Evolutionary conservation across 441 rosid genomes (phyloP).

Genomic region (Manihot esculenta): DNA sequence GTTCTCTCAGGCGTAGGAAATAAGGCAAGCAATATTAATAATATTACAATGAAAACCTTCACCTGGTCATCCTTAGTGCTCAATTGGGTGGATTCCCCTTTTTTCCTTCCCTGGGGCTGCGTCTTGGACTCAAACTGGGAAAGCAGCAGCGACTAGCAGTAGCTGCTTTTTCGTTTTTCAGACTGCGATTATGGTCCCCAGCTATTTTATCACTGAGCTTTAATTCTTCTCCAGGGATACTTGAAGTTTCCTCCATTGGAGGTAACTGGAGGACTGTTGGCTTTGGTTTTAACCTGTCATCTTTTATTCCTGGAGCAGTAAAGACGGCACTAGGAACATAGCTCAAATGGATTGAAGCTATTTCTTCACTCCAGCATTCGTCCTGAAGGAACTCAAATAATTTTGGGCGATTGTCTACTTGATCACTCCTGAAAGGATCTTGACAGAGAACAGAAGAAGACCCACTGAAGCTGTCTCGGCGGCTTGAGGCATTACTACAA

Average conservation of each 20-base stretch:
- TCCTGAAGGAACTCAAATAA: conserved; percentile 29
- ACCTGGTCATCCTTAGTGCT: too few relatives aligned
- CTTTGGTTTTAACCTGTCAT: neutral
- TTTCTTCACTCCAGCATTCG: conserved; percentile 20
- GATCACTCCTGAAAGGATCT: conserved; percentile 14
- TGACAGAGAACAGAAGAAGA: conserved; percentile 1
- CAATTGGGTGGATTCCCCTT: neutral
- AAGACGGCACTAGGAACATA: neutral
- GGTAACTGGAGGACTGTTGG: neutral
- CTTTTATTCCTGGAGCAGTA: neutral
- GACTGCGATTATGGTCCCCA: neutral
- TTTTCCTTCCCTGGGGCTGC: neutral
- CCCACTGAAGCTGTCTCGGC: conserved; percentile 7
- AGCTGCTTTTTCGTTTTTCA: neutral
- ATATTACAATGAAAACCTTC: too few relatives aligned
- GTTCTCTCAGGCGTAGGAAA: too few relatives aligned
- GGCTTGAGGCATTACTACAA: conserved; percentile 19
- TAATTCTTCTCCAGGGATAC: neutral
- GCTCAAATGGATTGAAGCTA: neutral
- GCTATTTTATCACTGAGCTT: neutral
- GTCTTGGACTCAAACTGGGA: conserved; percentile 14
- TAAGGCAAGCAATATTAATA: too few relatives aligned
- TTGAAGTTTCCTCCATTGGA: conserved; percentile 4
- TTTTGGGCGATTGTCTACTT: conserved; percentile 17
- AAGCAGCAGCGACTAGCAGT: conserved; percentile 7